Evolutionary conservation across 108 stramenopile genomes (phyloP).

Genomic region (Parietichytrium sp.): DNA sequence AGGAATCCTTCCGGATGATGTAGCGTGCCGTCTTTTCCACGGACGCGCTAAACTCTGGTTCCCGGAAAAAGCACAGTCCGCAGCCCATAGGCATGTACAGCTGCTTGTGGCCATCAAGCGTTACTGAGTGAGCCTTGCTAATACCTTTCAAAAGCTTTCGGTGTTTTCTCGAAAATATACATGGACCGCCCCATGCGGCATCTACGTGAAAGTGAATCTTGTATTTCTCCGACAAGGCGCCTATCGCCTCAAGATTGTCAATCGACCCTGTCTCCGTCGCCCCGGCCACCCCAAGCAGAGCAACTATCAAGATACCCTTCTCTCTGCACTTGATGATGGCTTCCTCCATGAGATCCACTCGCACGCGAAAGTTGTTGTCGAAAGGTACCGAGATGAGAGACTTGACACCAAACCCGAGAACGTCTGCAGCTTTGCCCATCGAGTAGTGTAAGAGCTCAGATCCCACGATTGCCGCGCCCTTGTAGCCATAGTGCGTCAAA

Average conservation of each 20-base stretch:
- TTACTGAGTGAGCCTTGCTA: neutral
- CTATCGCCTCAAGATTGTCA: neutral
- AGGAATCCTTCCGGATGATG: slow-evolving; percentile 32
- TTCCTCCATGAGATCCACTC: neutral
- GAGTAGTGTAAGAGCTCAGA: slow-evolving; percentile 36
- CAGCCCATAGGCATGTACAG: slow-evolving; percentile 39
- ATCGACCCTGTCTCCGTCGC: slow-evolving; percentile 24
- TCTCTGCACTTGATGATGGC: neutral
- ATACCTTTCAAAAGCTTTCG: neutral
- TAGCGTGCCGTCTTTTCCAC: slow-evolving; percentile 30
- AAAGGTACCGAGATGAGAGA: slow-evolving; percentile 26
- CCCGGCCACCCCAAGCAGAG: slow-evolving; percentile 27
- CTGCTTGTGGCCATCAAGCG: slow-evolving; percentile 24
- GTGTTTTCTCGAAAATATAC: neutral
- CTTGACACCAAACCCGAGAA: neutral
- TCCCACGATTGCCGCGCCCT: neutral
- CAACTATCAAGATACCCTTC: neutral
- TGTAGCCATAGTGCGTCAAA: neutral
- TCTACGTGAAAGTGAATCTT: slow-evolving; percentile 29
- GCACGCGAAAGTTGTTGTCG: slow-evolving; percentile 1
- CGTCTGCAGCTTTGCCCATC: slow-evolving; percentile 32
- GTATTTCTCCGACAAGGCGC: neutral
- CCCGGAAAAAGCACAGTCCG: neutral
- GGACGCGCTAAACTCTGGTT: neutral
- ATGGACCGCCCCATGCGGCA: slow-evolving; percentile 29